Percentiles rank a stretch among this genome's conserved stretches.
Evolutionary conservation across 2,329 filamentous ascomycete species (phyloP).

Genomic region (Tolypocladium endophyticum): DNA sequence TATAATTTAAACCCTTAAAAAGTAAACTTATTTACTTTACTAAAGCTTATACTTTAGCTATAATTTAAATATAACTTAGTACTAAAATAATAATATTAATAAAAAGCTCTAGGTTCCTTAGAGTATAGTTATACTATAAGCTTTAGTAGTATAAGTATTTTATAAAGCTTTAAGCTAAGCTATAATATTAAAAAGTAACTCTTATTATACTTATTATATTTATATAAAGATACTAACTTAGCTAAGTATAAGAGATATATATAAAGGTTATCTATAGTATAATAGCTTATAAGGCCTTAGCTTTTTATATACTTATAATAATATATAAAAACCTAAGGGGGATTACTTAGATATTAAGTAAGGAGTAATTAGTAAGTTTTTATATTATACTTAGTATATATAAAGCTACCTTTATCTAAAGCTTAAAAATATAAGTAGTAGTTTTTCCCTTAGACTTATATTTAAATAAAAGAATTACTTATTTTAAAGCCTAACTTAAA

Average conservation of each 20-base stretch:
- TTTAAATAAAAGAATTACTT: neutral
- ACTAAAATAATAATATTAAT: neutral
- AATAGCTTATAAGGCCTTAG: neutral
- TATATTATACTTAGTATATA: too few species aligned
- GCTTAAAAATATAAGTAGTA: neutral
- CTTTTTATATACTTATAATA: neutral
- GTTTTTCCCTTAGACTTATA: neutral
- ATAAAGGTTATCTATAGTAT: too few species aligned
- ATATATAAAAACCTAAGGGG: neutral
- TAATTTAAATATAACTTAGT: neutral
- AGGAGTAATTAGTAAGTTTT: neutral
- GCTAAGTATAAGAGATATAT: too few species aligned
- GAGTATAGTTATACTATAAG: neutral
- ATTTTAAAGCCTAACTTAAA: neutral
- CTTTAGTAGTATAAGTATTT: neutral
- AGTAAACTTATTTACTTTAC: neutral
- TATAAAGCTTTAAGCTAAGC: neutral
- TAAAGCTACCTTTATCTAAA: neutral
- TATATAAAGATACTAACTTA: too few species aligned
- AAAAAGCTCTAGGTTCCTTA: neutral
- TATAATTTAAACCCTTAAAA: neutral
- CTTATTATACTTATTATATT: too few species aligned
- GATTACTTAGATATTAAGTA: neutral
- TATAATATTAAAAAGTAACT: neutral
- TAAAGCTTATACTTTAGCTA: neutral